Evolutionary conservation across 768 basidiomycete species (phyloP), one percentile per base, ranked within the genome.

Genomic region (Leccinum olivaceopallidum): DNA sequence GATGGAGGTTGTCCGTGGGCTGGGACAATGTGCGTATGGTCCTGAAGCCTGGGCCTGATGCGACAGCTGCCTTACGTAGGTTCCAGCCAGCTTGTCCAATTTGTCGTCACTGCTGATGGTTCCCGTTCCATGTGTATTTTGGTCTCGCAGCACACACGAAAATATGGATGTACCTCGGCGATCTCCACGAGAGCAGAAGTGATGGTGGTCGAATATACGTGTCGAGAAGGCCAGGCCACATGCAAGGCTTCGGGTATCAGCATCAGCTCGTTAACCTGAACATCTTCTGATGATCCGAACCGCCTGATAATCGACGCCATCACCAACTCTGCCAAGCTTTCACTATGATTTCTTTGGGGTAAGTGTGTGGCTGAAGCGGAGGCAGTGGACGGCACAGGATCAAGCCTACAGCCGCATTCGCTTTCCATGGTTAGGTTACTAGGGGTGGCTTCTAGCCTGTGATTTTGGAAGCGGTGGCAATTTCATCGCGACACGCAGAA

Each of bases 291-390:
- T 57, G 20, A 54, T 57, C 47, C 20, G 34, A 36, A 24, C 51
- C 51, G 14, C 28, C 14, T 50, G 20, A n/a, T 36, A 62, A 37
- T 47, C 60, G 53, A 62, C 13, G 9, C 18, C 20, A 22, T 53
- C 13, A 16, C 57, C 8, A 44, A n/a, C 14, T 37, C 39, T 26
- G 39, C 26, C 36, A n/a, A 16, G n/a, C 53, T 42, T 16, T 53
- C 12, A 6, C 34, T 32, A 36, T 30, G 59, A 8, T 44, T 53
- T 34, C 36, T 42, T 47, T 56, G 34, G 50, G 51, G 62, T 30
- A 18, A 22, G 20, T 47, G 20, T 24, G 34, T 30, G 62, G 20
- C n/a, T 53, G 42, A 53, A 39, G 28, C 22, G 24, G 42, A 30
- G n/a, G 36, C 42, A 44, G 47, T 28, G 22, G 24, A 16, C 8